Evolutionary conservation across 2,329 filamentous ascomycete genomes (phyloP), one percentile per base, ranked within the genome.

Genomic region (Leptodontidium sp.): DNA sequence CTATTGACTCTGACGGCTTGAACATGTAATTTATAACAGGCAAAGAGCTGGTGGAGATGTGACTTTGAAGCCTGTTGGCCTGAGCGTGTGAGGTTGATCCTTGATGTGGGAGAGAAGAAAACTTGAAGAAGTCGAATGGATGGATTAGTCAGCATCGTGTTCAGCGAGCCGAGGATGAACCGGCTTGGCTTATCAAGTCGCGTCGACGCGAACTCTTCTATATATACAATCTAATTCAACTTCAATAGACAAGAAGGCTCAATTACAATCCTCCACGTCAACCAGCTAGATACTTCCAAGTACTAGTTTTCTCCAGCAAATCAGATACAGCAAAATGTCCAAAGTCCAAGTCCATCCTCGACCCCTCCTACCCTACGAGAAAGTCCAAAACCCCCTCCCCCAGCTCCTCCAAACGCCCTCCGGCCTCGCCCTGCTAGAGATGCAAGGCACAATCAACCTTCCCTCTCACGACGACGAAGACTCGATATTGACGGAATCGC

Each of bases 391-490:
- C 74, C 90, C 92, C 4, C 87, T 98, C 4, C 96, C 96, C 1
- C 80, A 86, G n/a, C 85, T 97, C 71, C 87, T 98, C 17, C 92
- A 94, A 75, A 98, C 95, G 0, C 96, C 96, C 0, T 90, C 92
- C 0, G 96, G 96, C 62, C 87, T 98, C 50, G 95, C 95, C 21
- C 85, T 99, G 57, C 84, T 99, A 67, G 96, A 98, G 82, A 88
- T 99, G 15, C 96, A 99, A 83, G 96, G 94, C 70, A 93, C 89
- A 15, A 90, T 99, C 81, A 95, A 97, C 79, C 84, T 94, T 0
- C 90, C 93, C 8, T 71, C 81, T 1, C 74, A 78, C n/a, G 76
- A 80, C 29, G 71, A 74, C 11, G 74, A 82, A 63, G 72, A 79
- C 32, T 71, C 78, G 26, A 61, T 77, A 45, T 77, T 78, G 21